A percentile compares a stretch with the other conserved stretches of the same genome.
Evolutionary conservation across 2,329 filamentous ascomycete genomes (phyloP).

Genomic region (Tolypocladium amazonense): DNA sequence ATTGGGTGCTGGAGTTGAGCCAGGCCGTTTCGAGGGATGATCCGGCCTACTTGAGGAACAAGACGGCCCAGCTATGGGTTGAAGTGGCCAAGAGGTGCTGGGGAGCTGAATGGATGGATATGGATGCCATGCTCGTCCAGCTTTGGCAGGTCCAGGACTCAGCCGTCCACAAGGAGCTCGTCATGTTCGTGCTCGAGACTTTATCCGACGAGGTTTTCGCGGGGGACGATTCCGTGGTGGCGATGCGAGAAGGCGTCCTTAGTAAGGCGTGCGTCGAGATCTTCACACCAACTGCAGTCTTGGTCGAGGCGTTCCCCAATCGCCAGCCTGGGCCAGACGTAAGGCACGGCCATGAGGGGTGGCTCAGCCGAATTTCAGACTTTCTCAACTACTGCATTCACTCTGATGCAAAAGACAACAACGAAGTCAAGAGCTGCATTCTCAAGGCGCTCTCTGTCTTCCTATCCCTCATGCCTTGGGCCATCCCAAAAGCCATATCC

Average conservation of each 20-base stretch:
- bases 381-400: slow-evolving; percentile 66
- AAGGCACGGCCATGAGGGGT: slow-evolving; percentile 72
- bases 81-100: slow-evolving; percentile 89
- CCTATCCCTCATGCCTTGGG: slow-evolving; percentile 74
- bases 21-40: slow-evolving; percentile 61
- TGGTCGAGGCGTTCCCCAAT: slow-evolving; percentile 66
- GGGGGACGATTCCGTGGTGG: slow-evolving; percentile 77
- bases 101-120: slow-evolving; percentile 87
- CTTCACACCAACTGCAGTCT: slow-evolving; percentile 69
- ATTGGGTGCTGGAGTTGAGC: slow-evolving; percentile 71
- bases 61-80: slow-evolving; percentile 88
- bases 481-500: slow-evolving; percentile 71
- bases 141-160: slow-evolving; percentile 67
- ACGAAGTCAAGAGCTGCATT: slow-evolving; percentile 58
- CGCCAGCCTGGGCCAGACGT: slow-evolving; percentile 58
- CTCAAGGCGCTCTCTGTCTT: slow-evolving; percentile 69
- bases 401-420: slow-evolving; percentile 52
- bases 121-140: slow-evolving; percentile 74
- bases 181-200: slow-evolving; percentile 79
- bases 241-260: slow-evolving; percentile 70
- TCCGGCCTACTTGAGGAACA: slow-evolving; percentile 78
- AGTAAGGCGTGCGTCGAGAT: slow-evolving; percentile 90
- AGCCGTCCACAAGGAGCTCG: slow-evolving; percentile 66
- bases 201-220: slow-evolving; percentile 92
- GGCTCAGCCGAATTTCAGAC: slow-evolving; percentile 67